Conservation (phyloP, 768 basidiomycete species). For the Vararia minispora region DNA sequence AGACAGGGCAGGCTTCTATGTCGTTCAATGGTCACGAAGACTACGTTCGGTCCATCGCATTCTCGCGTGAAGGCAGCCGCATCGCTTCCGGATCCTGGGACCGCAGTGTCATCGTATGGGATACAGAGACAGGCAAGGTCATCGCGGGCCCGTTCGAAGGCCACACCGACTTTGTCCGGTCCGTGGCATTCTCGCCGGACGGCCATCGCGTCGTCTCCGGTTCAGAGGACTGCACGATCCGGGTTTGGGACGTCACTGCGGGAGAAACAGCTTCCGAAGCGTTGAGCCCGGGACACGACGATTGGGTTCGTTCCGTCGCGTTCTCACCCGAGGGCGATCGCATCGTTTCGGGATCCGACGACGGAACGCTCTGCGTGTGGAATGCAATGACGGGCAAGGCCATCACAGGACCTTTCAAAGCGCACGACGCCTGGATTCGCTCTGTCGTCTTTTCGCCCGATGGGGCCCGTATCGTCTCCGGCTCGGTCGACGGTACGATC, state of each 20-base stretch:
- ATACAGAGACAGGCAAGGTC: conserved; percentile 20
- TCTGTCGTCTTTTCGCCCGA: no score
- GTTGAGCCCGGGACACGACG: not conserved
- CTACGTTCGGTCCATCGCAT: not conserved
- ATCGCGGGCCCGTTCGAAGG: conserved; percentile 24
- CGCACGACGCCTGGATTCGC: no score
- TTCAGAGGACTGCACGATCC: conserved; percentile 6
- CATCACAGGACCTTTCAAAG: no score
- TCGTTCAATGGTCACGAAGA: not conserved
- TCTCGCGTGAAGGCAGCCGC: conserved; percentile 9
- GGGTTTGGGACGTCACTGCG: conserved; percentile 11
- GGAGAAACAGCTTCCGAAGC: not conserved
- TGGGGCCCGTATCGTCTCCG: not conserved
- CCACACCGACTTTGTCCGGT: conserved; percentile 4
- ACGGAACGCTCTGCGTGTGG: not conserved
- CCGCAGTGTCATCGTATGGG: conserved; percentile 39
- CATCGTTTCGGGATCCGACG: not conserved
- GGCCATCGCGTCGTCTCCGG: conserved; percentile 3
- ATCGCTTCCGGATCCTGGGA: conserved; percentile 25
- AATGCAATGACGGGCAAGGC: no score
- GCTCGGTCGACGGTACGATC: not conserved
- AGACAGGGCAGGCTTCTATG: not conserved
- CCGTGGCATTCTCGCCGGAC: not conserved
- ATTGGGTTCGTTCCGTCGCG: not conserved
- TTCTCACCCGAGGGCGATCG: not conserved